phyloP scores from a whole-genome alignment of 176 grass and related monocot species.

The Microstegium vimineum region DNA sequence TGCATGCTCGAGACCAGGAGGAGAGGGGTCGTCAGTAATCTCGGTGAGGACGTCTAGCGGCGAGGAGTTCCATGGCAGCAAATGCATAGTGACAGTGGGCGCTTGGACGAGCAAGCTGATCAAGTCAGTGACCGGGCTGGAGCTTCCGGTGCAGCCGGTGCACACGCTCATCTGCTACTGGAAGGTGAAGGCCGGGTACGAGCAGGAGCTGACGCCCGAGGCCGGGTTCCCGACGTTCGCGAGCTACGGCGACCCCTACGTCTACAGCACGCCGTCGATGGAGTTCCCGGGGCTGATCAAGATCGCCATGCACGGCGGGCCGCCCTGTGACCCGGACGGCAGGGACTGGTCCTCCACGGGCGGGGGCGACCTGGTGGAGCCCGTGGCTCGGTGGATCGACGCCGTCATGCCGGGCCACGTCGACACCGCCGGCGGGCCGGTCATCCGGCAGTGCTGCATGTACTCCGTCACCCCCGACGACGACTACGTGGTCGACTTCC shows the following conservation, averaged over 20 bases:
- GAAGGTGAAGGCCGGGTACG: conserved; percentile 54
- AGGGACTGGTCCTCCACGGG: conserved; percentile 63
- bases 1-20: background rate
- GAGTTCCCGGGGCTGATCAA: conserved; percentile 93
- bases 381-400: conserved; percentile 65
- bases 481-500: conserved; percentile 81
- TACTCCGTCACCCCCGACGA: conserved; percentile 89
- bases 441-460: conserved; percentile 75
- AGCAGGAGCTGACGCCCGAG: conserved; percentile 40
- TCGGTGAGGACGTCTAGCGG: conserved; percentile 31
- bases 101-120: conserved; percentile 65
- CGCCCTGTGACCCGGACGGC: conserved; percentile 64
- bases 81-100: conserved; percentile 61
- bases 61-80: conserved; percentile 45
- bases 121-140: conserved; percentile 19
- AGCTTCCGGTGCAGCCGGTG: conserved; percentile 62
- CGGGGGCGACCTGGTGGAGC: conserved; percentile 33
- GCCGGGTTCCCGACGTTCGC: conserved; percentile 88
- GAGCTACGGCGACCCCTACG: conserved; percentile 68
- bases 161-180: conserved; percentile 83
- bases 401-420: conserved; percentile 45
- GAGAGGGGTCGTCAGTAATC: too few species aligned
- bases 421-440: conserved; percentile 49
- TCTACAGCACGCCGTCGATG: conserved; percentile 81
- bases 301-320: conserved; percentile 68